A percentile compares a stretch with the other conserved stretches of the same genome.
phyloP scores from a whole-genome alignment of 768 basidiomycete species.

The Lyophyllum atratum region DNA sequence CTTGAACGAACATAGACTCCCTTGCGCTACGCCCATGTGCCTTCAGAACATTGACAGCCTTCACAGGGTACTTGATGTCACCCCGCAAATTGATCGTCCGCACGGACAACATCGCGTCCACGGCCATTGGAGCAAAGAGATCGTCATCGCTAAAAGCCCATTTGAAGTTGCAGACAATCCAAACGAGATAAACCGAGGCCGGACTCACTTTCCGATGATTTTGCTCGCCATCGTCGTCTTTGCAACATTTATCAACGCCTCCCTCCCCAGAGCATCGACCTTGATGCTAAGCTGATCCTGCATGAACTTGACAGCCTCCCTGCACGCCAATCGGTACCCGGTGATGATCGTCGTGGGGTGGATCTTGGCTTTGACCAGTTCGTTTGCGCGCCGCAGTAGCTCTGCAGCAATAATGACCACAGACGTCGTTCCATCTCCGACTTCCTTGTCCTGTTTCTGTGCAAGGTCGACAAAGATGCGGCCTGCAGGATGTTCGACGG shows the following conservation, averaged over 20 bases:
- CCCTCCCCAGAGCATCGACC: constrained; percentile 88
- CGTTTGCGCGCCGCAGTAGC: constrained; percentile 92
- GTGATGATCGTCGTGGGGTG: constrained; percentile 99
- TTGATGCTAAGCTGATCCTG: constrained; percentile 96
- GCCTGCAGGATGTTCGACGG: constrained; percentile 96
- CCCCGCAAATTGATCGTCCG: constrained; percentile 92
- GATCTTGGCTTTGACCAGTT: constrained; percentile 96
- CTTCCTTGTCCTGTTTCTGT: constrained; percentile 99
- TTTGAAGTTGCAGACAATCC: background rate
- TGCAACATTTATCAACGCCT: constrained; percentile 92
- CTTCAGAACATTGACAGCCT: constrained; percentile 97
- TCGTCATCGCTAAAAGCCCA: constrained; percentile 81
- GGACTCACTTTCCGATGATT: constrained; percentile 90
- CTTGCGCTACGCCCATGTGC: constrained; percentile 95
- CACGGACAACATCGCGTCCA: constrained; percentile 98
- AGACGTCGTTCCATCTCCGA: constrained; percentile 98
- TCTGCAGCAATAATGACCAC: constrained; percentile 99
- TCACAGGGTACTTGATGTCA: constrained; percentile 98
- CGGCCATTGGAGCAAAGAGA: constrained; percentile 97
- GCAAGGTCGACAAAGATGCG: constrained; percentile 98
- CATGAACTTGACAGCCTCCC: constrained; percentile 97
- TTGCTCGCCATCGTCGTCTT: constrained; percentile 99
- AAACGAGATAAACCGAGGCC: background rate
- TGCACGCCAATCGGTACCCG: constrained; percentile 94
- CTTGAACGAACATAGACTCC: constrained; percentile 92